phyloP scores from a whole-genome alignment of 2,329 filamentous ascomycete genomes.

The Amauroascus verrucosus region DNA sequence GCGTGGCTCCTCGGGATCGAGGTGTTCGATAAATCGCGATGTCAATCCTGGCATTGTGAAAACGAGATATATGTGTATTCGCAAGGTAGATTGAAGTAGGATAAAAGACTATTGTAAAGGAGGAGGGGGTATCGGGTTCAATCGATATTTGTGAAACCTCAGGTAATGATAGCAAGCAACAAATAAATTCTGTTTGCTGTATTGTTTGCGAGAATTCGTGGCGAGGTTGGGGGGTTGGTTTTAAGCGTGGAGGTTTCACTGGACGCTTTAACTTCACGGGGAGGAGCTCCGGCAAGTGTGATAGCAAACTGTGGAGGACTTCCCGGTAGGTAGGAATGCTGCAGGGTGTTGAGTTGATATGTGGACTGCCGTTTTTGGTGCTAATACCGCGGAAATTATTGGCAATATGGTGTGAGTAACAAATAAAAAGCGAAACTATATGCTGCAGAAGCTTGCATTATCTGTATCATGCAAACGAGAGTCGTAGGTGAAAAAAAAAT shows the following conservation, averaged over 20 bases:
- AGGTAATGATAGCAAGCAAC: background rate
- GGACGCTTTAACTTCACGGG: background rate
- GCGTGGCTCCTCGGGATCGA: slow-evolving; percentile 12
- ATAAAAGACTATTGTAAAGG: no score
- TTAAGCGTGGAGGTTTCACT: background rate
- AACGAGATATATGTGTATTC: no score
- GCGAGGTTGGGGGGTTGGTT: no score
- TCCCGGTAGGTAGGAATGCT: background rate
- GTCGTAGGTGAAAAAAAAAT: background rate
- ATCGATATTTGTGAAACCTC: no score
- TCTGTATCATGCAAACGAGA: background rate
- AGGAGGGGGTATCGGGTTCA: no score
- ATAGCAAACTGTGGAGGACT: background rate
- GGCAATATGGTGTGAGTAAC: background rate
- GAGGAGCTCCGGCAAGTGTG: background rate
- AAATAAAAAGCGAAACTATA: background rate
- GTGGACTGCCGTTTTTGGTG: background rate
- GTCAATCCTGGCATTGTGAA: slow-evolving; percentile 10
- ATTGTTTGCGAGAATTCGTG: no score
- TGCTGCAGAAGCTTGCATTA: slow-evolving; percentile 1
- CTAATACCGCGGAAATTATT: background rate
- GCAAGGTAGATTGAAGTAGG: background rate
- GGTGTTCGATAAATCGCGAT: slow-evolving; percentile 16
- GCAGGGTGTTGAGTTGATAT: background rate
- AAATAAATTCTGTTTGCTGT: background rate